Percentiles rank a stretch among this genome's conserved stretches.
Evolutionary conservation across 805 yeast genomes (phyloP).

Genomic region (Wickerhamiella sergipiensis): DNA sequence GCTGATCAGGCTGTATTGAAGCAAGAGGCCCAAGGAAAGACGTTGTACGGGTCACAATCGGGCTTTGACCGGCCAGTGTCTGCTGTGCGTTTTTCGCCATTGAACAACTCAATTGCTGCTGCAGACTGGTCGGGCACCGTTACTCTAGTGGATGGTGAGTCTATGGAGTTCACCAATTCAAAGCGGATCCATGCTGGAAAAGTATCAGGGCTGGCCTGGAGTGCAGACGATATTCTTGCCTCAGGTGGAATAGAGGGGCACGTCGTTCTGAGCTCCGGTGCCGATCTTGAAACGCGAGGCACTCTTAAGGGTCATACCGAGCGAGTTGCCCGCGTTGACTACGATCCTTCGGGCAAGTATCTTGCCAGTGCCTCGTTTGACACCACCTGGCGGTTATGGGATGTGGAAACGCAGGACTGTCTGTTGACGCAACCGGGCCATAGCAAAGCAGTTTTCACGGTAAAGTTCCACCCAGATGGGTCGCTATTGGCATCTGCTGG

Average conservation of each 20-base stretch:
- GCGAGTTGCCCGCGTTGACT: slow-evolving; percentile 47
- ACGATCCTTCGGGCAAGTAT: slow-evolving; percentile 49
- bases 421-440: slow-evolving; percentile 76
- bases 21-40: slow-evolving; percentile 24
- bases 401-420: slow-evolving; percentile 35
- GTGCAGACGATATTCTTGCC: slow-evolving; percentile 23
- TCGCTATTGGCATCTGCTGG: slow-evolving; percentile 66
- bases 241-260: slow-evolving; percentile 36
- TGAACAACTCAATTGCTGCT: slow-evolving; percentile 34
- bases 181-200: slow-evolving; percentile 48
- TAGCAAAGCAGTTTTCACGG: slow-evolving; percentile 50
- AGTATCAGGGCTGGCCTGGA: slow-evolving; percentile 61
- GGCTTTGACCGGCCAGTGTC: slow-evolving; percentile 61
- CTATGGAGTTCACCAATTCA: slow-evolving; percentile 21
- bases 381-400: slow-evolving; percentile 83
- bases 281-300: slow-evolving; percentile 16
- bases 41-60: slow-evolving; percentile 54
- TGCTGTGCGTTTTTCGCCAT: slow-evolving; percentile 33
- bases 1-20: slow-evolving; percentile 34
- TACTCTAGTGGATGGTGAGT: slow-evolving; percentile 24
- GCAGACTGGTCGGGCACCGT: slow-evolving; percentile 81
- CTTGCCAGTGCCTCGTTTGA: slow-evolving; percentile 69
- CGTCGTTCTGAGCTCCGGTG: slow-evolving; percentile 21
- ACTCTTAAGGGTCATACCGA: slow-evolving; percentile 32
- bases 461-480: slow-evolving; percentile 54